A percentile compares a stretch with the other conserved stretches of the same genome.
phyloP scores from a whole-genome alignment of 2,329 filamentous ascomycete species.

The Cercospora zeina region DNA sequence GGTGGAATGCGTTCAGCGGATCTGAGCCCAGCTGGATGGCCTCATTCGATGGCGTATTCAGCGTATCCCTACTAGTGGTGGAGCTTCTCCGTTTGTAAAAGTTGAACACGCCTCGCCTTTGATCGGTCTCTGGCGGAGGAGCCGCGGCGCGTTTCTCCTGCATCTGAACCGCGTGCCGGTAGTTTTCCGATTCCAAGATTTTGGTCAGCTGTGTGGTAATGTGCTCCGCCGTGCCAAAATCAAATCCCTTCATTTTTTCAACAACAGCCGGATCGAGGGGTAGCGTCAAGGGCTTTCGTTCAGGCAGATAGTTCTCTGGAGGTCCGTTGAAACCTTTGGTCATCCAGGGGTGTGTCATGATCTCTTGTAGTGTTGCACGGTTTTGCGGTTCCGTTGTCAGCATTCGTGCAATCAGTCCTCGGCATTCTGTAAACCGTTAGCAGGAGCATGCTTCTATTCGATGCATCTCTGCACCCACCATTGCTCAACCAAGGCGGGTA shows the following conservation, averaged over 20 bases:
- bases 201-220: slow-evolving; percentile 80
- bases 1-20: slow-evolving; percentile 89
- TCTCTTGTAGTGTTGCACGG: slow-evolving; percentile 82
- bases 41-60: slow-evolving; percentile 80
- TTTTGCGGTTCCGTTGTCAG: slow-evolving; percentile 89
- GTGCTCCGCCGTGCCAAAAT: slow-evolving; percentile 83
- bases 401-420: slow-evolving; percentile 89
- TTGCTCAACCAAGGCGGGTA: slow-evolving; percentile 91
- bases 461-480: slow-evolving; percentile 59
- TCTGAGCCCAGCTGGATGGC: slow-evolving; percentile 79
- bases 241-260: slow-evolving; percentile 94
- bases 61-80: slow-evolving; percentile 80
- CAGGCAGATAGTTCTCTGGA: slow-evolving; percentile 84
- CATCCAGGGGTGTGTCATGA: slow-evolving; percentile 96
- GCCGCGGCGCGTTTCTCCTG: slow-evolving; percentile 65
- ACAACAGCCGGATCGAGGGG: slow-evolving; percentile 82
- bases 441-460: neutral
- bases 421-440: slow-evolving; percentile 68
- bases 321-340: slow-evolving; percentile 82
- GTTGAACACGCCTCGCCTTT: slow-evolving; percentile 90
- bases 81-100: slow-evolving; percentile 97
- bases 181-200: slow-evolving; percentile 90
- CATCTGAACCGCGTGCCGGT: slow-evolving; percentile 77
- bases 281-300: slow-evolving; percentile 78
- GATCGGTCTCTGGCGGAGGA: slow-evolving; percentile 66